Evolutionary conservation across 306 rosid genomes (phyloP).

Genomic region (Betula pendula): DNA sequence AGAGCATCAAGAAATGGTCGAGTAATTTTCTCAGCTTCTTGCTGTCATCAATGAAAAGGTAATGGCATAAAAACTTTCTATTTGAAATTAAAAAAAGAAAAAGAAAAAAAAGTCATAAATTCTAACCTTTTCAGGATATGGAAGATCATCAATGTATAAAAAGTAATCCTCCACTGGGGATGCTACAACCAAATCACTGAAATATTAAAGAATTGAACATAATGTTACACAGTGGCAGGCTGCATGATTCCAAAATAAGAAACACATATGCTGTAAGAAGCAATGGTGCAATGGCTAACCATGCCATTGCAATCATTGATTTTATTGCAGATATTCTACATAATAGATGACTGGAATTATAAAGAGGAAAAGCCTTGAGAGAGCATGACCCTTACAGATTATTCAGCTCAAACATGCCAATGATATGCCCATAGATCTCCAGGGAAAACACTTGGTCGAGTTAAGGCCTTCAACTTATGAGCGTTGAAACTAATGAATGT

Average conservation of each 20-base stretch:
- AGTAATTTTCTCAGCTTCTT: slow-evolving; percentile 72
- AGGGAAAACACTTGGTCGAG: slow-evolving; percentile 80
- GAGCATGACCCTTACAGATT: slow-evolving; percentile 70
- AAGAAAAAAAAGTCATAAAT: background rate
- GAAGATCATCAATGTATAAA: slow-evolving; percentile 70
- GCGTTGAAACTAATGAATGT: slow-evolving; percentile 9
- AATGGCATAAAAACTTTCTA: slow-evolving; percentile 13
- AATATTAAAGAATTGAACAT: slow-evolving; percentile 28
- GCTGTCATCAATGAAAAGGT: slow-evolving; percentile 48
- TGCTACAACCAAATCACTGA: slow-evolving; percentile 94
- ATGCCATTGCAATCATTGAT: slow-evolving; percentile 14
- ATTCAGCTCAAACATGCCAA: slow-evolving; percentile 97
- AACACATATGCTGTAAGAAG: slow-evolving; percentile 18
- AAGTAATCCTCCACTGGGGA: slow-evolving; percentile 97
- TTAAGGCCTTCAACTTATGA: slow-evolving; percentile 49
- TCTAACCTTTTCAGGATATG: slow-evolving; percentile 67
- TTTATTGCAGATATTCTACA: slow-evolving; percentile 20
- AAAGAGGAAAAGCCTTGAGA: slow-evolving; percentile 2
- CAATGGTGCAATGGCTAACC: slow-evolving; percentile 9
- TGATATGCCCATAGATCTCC: slow-evolving; percentile 84
- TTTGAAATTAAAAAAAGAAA: slow-evolving; percentile 6
- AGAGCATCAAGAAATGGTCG: slow-evolving; percentile 76
- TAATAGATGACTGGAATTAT: slow-evolving; percentile 23
- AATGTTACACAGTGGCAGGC: slow-evolving; percentile 12
- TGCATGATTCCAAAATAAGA: slow-evolving; percentile 9